A percentile compares a stretch with the other conserved stretches of the same genome.
Conservation (phyloP, 345 rosid genomes). For the Rhodamnia rubescens region DNA sequence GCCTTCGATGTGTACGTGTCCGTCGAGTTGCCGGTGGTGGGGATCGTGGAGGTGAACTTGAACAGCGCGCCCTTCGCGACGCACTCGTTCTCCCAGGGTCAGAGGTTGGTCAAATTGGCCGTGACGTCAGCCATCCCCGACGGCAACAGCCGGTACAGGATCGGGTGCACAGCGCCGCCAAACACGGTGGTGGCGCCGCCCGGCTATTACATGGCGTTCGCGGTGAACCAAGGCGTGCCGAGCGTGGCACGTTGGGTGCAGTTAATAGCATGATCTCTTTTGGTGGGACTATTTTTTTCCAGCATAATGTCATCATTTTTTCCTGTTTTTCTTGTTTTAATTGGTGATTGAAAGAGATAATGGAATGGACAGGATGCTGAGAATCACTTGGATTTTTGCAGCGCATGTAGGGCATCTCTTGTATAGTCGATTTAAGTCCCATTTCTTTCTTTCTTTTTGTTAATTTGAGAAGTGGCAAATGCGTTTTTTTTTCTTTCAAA, state of each 20-base stretch:
- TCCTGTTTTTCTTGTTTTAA: neutral
- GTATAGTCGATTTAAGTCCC: neutral
- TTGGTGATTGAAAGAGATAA: neutral
- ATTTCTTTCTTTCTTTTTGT: neutral
- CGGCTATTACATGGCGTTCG: conserved; percentile 83
- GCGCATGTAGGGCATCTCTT: neutral
- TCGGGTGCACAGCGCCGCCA: conserved; percentile 67
- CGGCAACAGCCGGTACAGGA: conserved; percentile 30
- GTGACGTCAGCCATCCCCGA: conserved; percentile 46
- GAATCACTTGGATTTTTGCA: neutral
- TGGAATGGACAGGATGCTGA: neutral
- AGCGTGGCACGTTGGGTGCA: conserved; percentile 81
- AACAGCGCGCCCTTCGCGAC: conserved; percentile 75
- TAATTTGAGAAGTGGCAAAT: neutral
- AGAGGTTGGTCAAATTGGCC: conserved; percentile 58
- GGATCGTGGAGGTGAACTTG: conserved; percentile 42
- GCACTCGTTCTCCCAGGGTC: conserved; percentile 84
- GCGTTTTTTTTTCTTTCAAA: neutral
- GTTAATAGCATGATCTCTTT: conserved; percentile 24
- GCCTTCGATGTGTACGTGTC: conserved; percentile 30
- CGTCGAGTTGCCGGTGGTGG: conserved; percentile 67
- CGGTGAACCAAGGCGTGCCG: conserved; percentile 85
- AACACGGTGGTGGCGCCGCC: conserved; percentile 75
- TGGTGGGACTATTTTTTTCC: neutral
- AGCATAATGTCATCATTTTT: neutral